Evolutionary conservation across 2,329 filamentous ascomycete genomes (phyloP).

Genomic region (Xylariales sp.): DNA sequence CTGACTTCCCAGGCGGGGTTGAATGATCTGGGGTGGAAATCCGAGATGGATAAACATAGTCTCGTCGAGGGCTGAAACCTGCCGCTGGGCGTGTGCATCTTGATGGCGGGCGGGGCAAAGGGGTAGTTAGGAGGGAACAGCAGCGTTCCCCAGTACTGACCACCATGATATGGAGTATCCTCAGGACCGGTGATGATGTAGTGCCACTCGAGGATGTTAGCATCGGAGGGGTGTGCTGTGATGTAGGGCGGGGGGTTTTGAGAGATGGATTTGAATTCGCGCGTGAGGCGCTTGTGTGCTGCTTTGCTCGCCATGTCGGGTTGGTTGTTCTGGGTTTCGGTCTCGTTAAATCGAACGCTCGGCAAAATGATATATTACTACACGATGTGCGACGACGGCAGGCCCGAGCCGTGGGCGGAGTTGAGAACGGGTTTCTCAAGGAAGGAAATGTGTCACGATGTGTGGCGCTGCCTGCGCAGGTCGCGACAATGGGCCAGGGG

Average conservation of each 20-base stretch:
- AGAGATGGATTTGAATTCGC: constrained; percentile 59
- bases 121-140: constrained; percentile 96
- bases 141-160: constrained; percentile 97
- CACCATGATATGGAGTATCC: constrained; percentile 86
- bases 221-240: constrained; percentile 80
- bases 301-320: constrained; percentile 64
- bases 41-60: constrained; percentile 90
- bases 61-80: constrained; percentile 91
- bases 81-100: constrained; percentile 96
- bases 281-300: constrained; percentile 67
- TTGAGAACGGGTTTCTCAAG: too few relatives aligned
- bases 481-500: too few relatives aligned
- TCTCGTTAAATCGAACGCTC: constrained; percentile 9
- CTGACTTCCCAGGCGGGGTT: constrained; percentile 98
- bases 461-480: too few relatives aligned
- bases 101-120: constrained; percentile 93
- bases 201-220: constrained; percentile 95
- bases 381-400: neutral
- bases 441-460: too few relatives aligned
- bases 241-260: constrained; percentile 86
- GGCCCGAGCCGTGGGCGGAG: too few relatives aligned
- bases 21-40: constrained; percentile 97
- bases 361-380: too few relatives aligned
- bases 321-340: constrained; percentile 9
- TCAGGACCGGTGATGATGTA: constrained; percentile 94